Evolutionary conservation across 768 basidiomycete genomes (phyloP).

Genomic region (Mycena polygramma): DNA sequence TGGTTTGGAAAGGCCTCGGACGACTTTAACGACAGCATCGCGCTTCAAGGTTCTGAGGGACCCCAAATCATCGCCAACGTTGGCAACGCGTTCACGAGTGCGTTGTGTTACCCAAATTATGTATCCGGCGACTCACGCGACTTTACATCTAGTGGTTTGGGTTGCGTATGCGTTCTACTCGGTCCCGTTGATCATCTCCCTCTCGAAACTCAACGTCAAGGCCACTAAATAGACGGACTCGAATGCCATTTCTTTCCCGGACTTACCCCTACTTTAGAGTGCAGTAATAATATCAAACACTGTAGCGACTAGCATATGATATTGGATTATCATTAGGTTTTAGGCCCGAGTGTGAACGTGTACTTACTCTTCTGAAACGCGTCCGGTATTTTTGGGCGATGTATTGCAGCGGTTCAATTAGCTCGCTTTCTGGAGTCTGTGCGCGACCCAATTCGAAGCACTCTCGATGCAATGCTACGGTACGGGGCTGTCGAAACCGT

Average conservation of each 20-base stretch:
- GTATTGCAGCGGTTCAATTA: too few species aligned
- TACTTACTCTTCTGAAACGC: too few species aligned
- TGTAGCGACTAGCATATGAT: slow-evolving; percentile 30
- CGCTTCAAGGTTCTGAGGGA: slow-evolving; percentile 62
- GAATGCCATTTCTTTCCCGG: slow-evolving; percentile 3
- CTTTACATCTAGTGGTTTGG: slow-evolving; percentile 72
- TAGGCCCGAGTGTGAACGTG: too few species aligned
- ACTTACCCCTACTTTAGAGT: slow-evolving; percentile 6
- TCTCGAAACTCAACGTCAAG: slow-evolving; percentile 76
- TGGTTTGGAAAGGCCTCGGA: slow-evolving; percentile 85
- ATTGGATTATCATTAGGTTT: neutral
- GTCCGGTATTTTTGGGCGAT: too few species aligned
- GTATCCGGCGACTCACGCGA: neutral
- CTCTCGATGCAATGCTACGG: too few species aligned
- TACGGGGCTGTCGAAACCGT: too few species aligned
- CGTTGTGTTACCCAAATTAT: slow-evolving; percentile 43
- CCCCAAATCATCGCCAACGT: slow-evolving; percentile 71
- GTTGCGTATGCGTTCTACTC: slow-evolving; percentile 82
- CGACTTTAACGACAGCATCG: slow-evolving; percentile 79
- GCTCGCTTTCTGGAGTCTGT: too few species aligned
- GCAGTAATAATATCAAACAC: slow-evolving; percentile 15
- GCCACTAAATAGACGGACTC: slow-evolving; percentile 53
- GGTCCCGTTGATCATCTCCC: slow-evolving; percentile 74
- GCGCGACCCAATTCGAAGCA: too few species aligned
- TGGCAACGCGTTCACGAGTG: slow-evolving; percentile 85